Evolutionary conservation across 2,329 filamentous ascomycete genomes (phyloP), one percentile per base, ranked within the genome.

Genomic region (Apiospora rasikravindrae): DNA sequence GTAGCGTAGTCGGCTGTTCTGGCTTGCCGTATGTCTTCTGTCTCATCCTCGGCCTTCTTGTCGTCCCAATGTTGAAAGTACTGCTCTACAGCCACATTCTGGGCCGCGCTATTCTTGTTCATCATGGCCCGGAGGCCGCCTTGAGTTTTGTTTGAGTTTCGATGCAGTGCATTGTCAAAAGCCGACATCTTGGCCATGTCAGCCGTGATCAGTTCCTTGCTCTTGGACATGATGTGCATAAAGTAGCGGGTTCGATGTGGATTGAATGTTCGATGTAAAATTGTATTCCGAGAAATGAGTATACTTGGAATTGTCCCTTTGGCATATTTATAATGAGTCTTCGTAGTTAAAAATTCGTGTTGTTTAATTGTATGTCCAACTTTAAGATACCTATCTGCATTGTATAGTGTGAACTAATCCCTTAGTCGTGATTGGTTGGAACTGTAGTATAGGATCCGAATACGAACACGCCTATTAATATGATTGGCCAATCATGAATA

Each of bases 11-110:
- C 91, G 73, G 88, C 89, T 82, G 89, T 86, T 79, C 90, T 86
- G 75, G 89, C 86, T 88, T 91, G 77, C 73, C 29, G 49, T 44
- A 70, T 88, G 76, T 88, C 90, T 73, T 90, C 87, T 2, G 92
- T 94, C 85, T 94, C 92, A 14, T 88, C 86, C 61, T 83, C 87
- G 67, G 90, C 89, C 70, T 82, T 81, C 83, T 93, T 92, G 83
- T 92, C 90, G 83, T 94, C 92, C 91, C 91, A 94, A 80, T 93
- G 92, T 86, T 93, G 93, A 85, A 93, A 94, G 84, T 94, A 94
- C 80, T 93, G 91, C 77, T 93, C 90, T 33, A 92, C 86, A 61
- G 92, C 91, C 70, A 89, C 88, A 80, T 91, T 89, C 77, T 93
- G 91, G 8, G 92, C 91, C 33, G 83, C 84, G 74, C 86, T 85